Conservation (phyloP, 257 asterid species). For the Phtheirospermum japonicum region DNA sequence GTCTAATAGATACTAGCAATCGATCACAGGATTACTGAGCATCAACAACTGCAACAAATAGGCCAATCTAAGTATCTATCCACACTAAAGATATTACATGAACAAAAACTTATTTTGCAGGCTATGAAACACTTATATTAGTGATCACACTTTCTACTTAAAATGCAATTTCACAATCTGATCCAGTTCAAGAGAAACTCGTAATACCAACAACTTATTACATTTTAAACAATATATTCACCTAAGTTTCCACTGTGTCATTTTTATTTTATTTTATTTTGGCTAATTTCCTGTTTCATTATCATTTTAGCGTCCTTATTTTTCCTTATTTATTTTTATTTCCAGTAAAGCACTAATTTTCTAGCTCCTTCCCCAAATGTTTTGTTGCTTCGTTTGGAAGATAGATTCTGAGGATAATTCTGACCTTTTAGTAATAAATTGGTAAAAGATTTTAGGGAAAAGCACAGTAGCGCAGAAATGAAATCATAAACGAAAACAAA, state of each 20-base stretch:
- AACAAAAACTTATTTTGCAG: background rate
- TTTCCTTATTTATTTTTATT: too few species aligned
- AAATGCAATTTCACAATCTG: conserved; percentile 6
- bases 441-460: background rate
- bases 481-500: background rate
- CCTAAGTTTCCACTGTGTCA: background rate
- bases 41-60: background rate
- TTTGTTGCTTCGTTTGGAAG: background rate
- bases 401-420: background rate
- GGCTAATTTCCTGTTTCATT: background rate
- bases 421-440: background rate
- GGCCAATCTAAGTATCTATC: background rate
- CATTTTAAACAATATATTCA: background rate
- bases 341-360: too few species aligned
- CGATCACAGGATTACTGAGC: conserved; percentile 1
- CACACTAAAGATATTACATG: conserved; percentile 3
- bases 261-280: background rate
- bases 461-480: conserved; percentile 17
- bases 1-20: background rate
- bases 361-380: too few species aligned
- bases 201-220: conserved; percentile 3
- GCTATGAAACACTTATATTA: background rate
- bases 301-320: background rate
- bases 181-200: too few species aligned
- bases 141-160: background rate